Percentiles rank a stretch among this genome's conserved stretches.
Evolutionary conservation across 345 rosid genomes (phyloP).

Genomic region (thale cress (Arabidopsis thaliana)): TAIR10.1 NC_003070.9:148501-149000

Average conservation of each 20-base stretch:
- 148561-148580: conserved; percentile 24
- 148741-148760: conserved; percentile 31
- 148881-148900: conserved; percentile 43
- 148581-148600: conserved; percentile 42
- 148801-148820: conserved; percentile 29
- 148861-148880: conserved; percentile 16
- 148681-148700: conserved; percentile 37
- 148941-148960: conserved; percentile 69
- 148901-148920: conserved; percentile 39
- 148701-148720: conserved; percentile 37
- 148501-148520: conserved; percentile 26
- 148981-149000: conserved; percentile 40
- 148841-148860: conserved; percentile 40
- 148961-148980: conserved; percentile 59
- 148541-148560: neutral
- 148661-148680: conserved; percentile 46
- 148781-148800: conserved; percentile 27
- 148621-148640: conserved; percentile 40
- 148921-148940: conserved; percentile 76
- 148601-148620: conserved; percentile 43
- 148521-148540: conserved; percentile 9
- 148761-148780: conserved; percentile 39
- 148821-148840: conserved; percentile 25
- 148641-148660: conserved; percentile 42
- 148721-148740: conserved; percentile 36